Conservation (phyloP, 345 rosid genomes). For the Gossypium longicalyx region DNA sequence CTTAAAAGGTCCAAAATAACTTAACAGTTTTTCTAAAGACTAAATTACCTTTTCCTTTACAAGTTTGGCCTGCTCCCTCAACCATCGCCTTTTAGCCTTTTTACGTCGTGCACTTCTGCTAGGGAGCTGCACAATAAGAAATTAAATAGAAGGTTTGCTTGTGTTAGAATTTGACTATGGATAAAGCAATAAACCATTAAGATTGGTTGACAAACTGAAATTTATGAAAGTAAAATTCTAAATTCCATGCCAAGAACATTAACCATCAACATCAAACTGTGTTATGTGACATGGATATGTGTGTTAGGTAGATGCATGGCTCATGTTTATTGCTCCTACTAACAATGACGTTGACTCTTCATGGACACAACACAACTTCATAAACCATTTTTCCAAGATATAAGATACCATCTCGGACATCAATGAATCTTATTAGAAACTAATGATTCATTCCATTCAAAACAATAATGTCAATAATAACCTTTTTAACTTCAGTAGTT, state of each 20-base stretch:
- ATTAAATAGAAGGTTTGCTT: neutral
- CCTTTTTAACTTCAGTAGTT: slow-evolving; percentile 59
- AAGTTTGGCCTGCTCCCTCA: slow-evolving; percentile 56
- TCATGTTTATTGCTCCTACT: neutral
- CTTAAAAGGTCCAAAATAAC: neutral
- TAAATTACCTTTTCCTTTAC: slow-evolving; percentile 58
- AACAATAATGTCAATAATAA: slow-evolving; percentile 20
- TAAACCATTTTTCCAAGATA: neutral
- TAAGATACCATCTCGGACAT: neutral
- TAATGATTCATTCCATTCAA: neutral
- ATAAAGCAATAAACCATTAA: slow-evolving; percentile 19
- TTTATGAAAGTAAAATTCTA: neutral
- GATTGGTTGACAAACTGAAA: slow-evolving; percentile 11
- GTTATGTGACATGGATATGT: neutral
- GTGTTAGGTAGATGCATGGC: slow-evolving; percentile 3
- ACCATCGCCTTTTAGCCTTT: slow-evolving; percentile 73
- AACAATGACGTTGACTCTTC: neutral
- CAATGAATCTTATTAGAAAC: neutral
- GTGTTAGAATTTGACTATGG: slow-evolving; percentile 7
- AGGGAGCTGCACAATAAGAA: slow-evolving; percentile 38
- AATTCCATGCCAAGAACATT: neutral
- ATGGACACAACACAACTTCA: neutral
- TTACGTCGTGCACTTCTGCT: slow-evolving; percentile 96
- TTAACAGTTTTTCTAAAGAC: neutral
- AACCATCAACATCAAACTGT: neutral